Conservation (phyloP, 2,329 filamentous ascomycete species). For the Elsinoe necatrix region DNA sequence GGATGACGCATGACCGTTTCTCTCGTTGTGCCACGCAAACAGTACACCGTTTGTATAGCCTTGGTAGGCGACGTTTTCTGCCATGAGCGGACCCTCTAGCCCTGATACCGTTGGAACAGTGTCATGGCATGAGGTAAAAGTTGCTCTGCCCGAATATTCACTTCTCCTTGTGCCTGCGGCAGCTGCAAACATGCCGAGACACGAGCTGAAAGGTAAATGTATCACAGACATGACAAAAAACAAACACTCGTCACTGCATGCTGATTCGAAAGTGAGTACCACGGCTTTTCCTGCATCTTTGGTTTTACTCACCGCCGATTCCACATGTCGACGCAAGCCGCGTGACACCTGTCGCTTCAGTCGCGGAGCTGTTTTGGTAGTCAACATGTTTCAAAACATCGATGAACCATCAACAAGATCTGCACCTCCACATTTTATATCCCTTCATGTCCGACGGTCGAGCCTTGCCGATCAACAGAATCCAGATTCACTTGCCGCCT, state of each 20-base stretch:
- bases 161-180: not conserved
- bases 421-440: conserved; percentile 6
- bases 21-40: conserved; percentile 1
- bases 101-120: not conserved
- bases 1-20: conserved; percentile 8
- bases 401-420: conserved; percentile 6
- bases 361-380: not conserved
- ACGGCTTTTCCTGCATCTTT: not conserved
- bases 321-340: not conserved
- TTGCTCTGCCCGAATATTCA: not conserved
- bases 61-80: conserved; percentile 9
- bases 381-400: conserved; percentile 10
- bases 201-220: conserved; percentile 1
- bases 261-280: not conserved
- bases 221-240: not conserved
- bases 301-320: not conserved
- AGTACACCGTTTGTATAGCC: conserved; percentile 5
- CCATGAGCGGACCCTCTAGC: conserved; percentile 3
- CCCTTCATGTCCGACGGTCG: conserved; percentile 1
- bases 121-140: conserved; percentile 8
- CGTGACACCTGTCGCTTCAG: not conserved
- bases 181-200: not conserved
- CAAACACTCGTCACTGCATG: not conserved
- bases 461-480: not conserved
- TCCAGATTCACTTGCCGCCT: conserved; percentile 6